Base-by-base conservation (phyloP, 2,329 filamentous ascomycete genomes). In the Herpotrichia juniperi region DNA sequence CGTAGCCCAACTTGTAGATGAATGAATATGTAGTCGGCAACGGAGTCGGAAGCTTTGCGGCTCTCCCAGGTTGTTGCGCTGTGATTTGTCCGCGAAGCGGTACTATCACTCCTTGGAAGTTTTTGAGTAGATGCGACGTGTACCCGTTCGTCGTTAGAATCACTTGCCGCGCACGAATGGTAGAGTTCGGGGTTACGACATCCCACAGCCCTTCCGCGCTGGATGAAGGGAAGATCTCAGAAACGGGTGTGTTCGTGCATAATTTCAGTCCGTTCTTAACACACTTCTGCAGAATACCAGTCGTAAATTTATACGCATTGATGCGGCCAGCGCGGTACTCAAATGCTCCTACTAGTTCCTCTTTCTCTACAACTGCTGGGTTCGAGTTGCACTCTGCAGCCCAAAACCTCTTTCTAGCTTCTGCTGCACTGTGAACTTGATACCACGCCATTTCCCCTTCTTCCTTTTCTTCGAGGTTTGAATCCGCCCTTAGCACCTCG, bases 1-100 rank as follows among this genome's bases (percentile, higher is more conserved):
- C 87, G 62, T 86, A 88, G 0, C 86, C 84, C 21, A 74, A 71
- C 1, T 77, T 75, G 62, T 85, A 85, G 22, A 87, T 81, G 57
- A 89, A 85, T 17, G 80, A 85, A 61, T 86, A 88, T 1, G 84
- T 85, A 2, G 76, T 78, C 5, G 72, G 66, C 24, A 85, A 62
- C 10, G 77, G 66, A 1, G 49, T 51, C 2, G 78, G 76, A 56
- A 61, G 55, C 40, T 10, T 77, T 67, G 42, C 74, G 58, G 19
- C 71, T 46, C 35, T 75, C 10, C 72, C 63, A n/a, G 73, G 70
- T 28, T 59, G 56, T 28, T 76, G 72, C 2, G 67, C 72, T 1
- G 69, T 73, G 24, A 77, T 70, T 51, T 77, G 75, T 2, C 74
- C 74, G 28, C 74, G 70, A 26, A 77, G 54, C 0, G 76, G 75